A percentile compares a stretch with the other conserved stretches of the same genome.
phyloP scores from a whole-genome alignment of 192 early-diverging fungal genomes.

The Rhizoclosmatium globosum region DNA sequence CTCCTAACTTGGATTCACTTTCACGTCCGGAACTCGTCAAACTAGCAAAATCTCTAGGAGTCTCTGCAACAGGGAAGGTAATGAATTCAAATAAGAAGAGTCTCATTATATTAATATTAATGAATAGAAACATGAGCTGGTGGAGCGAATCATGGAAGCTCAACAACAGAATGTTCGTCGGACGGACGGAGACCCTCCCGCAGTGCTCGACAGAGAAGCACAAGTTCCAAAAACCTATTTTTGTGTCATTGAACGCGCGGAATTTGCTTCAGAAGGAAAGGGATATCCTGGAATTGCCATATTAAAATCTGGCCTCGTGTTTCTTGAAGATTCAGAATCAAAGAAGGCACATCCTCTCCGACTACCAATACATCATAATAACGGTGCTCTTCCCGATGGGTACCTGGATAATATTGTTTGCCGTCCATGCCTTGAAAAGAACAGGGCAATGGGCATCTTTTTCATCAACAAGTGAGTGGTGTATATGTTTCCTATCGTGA shows the following conservation, averaged over 20 bases:
- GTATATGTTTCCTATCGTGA: background rate
- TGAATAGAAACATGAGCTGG: constrained; percentile 9
- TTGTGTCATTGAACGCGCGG: constrained; percentile 17
- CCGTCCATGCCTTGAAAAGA: constrained; percentile 15
- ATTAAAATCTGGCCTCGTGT: constrained; percentile 9
- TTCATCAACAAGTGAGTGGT: background rate
- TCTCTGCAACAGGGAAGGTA: constrained; percentile 23
- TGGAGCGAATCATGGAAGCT: background rate
- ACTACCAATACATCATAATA: background rate
- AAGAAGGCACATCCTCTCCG: background rate
- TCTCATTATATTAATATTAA: background rate
- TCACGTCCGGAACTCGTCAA: constrained; percentile 5
- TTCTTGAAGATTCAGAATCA: background rate
- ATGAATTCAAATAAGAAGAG: background rate
- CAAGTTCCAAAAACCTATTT: background rate
- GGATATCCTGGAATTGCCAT: background rate
- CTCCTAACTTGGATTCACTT: background rate
- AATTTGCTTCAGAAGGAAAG: background rate
- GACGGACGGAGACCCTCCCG: background rate
- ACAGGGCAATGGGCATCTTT: constrained; percentile 20
- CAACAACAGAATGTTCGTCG: background rate
- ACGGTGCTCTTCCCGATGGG: background rate
- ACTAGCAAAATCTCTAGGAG: constrained; percentile 2
- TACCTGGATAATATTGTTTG: constrained; percentile 31
- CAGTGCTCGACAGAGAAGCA: background rate